Conservation (phyloP, 78 protist genomes). For the Bodo saltans region DNA sequence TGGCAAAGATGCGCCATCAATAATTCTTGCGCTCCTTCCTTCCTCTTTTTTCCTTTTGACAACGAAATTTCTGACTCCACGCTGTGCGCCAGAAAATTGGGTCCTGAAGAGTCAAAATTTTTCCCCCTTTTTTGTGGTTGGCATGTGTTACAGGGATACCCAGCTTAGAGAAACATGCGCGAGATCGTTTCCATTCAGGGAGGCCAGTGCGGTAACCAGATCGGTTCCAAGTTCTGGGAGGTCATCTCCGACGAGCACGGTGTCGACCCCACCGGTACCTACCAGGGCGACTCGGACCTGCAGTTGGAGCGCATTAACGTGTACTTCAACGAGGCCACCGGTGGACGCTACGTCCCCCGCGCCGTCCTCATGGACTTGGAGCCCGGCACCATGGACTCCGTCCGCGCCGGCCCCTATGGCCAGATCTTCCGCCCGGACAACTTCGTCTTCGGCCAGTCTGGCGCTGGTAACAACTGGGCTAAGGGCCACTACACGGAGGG, state of each 20-base stretch:
- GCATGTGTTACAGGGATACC: too few species aligned
- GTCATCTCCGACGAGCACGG: slow-evolving; percentile 64
- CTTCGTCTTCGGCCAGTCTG: slow-evolving; percentile 46
- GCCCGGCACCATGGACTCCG: slow-evolving; percentile 42
- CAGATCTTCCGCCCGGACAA: slow-evolving; percentile 54
- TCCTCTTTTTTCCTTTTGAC: too few species aligned
- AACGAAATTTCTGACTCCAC: too few species aligned
- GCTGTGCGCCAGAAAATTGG: too few species aligned
- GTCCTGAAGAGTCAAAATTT: too few species aligned
- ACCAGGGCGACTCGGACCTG: slow-evolving; percentile 47
- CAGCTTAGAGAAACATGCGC: slow-evolving; percentile 42
- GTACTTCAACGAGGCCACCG: slow-evolving; percentile 43
- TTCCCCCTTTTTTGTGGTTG: too few species aligned
- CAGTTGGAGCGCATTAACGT: slow-evolving; percentile 50
- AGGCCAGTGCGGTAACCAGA: slow-evolving; percentile 80
- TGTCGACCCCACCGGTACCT: slow-evolving; percentile 45
- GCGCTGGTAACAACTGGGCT: slow-evolving; percentile 84
- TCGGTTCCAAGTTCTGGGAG: slow-evolving; percentile 80
- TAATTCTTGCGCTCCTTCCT: too few species aligned
- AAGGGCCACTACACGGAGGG: slow-evolving; percentile 63
- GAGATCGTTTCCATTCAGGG: slow-evolving; percentile 62
- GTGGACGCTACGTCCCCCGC: slow-evolving; percentile 45
- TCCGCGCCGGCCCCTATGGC: slow-evolving; percentile 24
- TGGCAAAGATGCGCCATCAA: too few species aligned
- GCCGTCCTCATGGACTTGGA: slow-evolving; percentile 57